Evolutionary conservation across 768 basidiomycete genomes (phyloP).

Genomic region (Pleurotus platypus): DNA sequence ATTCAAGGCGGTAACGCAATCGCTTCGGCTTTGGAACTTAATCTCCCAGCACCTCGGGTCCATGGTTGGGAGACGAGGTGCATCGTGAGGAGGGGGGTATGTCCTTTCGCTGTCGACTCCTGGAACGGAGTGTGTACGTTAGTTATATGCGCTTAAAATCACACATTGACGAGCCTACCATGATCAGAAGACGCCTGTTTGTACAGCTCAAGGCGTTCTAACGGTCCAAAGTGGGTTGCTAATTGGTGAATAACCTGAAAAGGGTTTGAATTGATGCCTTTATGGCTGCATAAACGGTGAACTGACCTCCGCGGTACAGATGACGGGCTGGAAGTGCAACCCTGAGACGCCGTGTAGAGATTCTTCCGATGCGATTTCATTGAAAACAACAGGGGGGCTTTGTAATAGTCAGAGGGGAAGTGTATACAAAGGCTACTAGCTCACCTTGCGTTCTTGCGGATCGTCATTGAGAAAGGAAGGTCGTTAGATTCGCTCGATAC

Average conservation of each 20-base stretch:
- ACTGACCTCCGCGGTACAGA: conserved; percentile 56
- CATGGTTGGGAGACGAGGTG: conserved; percentile 53
- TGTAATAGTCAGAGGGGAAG: conserved; percentile 17
- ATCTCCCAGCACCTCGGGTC: conserved; percentile 65
- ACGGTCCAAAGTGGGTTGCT: conserved; percentile 55
- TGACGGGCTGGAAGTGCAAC: conserved; percentile 50
- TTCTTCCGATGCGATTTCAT: conserved; percentile 48
- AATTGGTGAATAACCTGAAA: conserved; percentile 49
- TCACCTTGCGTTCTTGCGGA: conserved; percentile 57
- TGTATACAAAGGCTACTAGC: background rate
- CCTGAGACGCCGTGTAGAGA: conserved; percentile 26
- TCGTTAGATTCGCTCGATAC: background rate
- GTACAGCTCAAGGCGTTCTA: conserved; percentile 52
- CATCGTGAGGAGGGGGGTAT: conserved; percentile 54
- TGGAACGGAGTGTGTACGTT: too few species aligned
- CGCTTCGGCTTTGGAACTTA: conserved; percentile 76
- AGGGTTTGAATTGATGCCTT: background rate
- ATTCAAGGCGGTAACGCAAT: conserved; percentile 70
- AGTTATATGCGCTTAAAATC: too few species aligned
- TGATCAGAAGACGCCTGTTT: conserved; percentile 10
- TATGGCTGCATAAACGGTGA: background rate
- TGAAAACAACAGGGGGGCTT: conserved; percentile 46
- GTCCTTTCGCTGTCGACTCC: background rate
- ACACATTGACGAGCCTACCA: conserved; percentile 11
- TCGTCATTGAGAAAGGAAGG: conserved; percentile 57